Percentiles rank a stretch among this genome's conserved stretches.
These are phyloP conservation scores for Conoideocrella luteorostrata DNA, from an alignment of 2,329 filamentous ascomycete genomes.

Conservation along the genomic window DNA sequence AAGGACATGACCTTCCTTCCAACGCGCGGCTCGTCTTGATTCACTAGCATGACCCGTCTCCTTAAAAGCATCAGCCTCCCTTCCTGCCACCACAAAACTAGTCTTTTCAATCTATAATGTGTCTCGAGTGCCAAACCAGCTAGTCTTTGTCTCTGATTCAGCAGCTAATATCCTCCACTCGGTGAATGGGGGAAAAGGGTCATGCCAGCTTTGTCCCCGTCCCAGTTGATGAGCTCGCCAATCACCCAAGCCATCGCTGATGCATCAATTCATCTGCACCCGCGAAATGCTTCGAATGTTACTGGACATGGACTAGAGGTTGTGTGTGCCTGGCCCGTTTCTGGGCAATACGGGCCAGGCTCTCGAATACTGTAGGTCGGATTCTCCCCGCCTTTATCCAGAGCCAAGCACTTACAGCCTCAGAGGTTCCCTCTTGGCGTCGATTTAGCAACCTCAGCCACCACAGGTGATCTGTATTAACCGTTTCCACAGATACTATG, in stretches of 20 bases:
- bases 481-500: conserved; percentile 46
- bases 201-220: conserved; percentile 8
- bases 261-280: neutral
- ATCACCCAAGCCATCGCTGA: neutral
- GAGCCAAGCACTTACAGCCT: neutral
- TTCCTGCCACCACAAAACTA: too few relatives aligned
- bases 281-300: neutral
- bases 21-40: too few relatives aligned
- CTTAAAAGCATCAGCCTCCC: too few relatives aligned
- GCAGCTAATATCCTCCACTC: too few relatives aligned
- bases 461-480: too few relatives aligned
- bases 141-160: too few relatives aligned
- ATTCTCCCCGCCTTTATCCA: conserved; percentile 7
- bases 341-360: conserved; percentile 50
- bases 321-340: conserved; percentile 51
- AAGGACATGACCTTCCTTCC: too few relatives aligned
- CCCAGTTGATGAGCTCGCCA: neutral
- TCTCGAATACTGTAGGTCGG: conserved; percentile 46
- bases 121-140: too few relatives aligned
- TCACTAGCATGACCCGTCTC: too few relatives aligned
- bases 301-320: conserved; percentile 28
- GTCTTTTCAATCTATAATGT: too few relatives aligned
- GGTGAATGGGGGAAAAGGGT: neutral
- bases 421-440: conserved; percentile 1
- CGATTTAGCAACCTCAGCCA: neutral